Evolutionary conservation across 148 eudicot species (phyloP), one percentile per base, ranked within the genome.

Genomic region (Selenicereus undatus): DNA sequence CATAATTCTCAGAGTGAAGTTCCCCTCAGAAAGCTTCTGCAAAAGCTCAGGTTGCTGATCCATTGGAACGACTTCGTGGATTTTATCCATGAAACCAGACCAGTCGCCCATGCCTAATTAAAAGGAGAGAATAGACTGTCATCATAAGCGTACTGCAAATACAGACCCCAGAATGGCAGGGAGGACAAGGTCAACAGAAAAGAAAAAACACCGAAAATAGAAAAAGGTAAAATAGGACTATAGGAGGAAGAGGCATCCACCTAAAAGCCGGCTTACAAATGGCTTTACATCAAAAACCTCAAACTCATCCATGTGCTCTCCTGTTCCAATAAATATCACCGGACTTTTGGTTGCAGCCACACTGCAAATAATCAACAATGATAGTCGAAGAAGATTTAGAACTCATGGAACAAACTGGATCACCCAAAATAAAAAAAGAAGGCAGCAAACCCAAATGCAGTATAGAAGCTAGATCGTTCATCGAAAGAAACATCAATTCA

Each of bases 301-400:
- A 86, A 93, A 96, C 83, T 96, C 99, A 83, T 96, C 99, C 99
- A 96, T 96, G 80, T 96, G 99, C 83, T 96, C 99, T 84, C 99
- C 99, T 42, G 99, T 96, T 80, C 99, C 99, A 79, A 96, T 96
- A 79, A 96, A 96, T 78, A 94, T 96, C 81, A 96, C 95, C 42
- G 99, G 99, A 86, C 98, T 93, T 87, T 96, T 96, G 76, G 99
- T 96, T 68, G 99, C 99, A 17, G 99, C 97, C 86, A 96, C 99
- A 80, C 99, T 96, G 91, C 82, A 89, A 5, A 73, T 18, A 60
- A 58, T 39, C 16, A 74, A n/a, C 54, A 74, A 39, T 36, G 24
- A 42, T 7, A 66, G 35, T 27, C 26, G 35, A 66, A 64, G 27
- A n/a, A 64, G 29, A 22, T 64, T 64, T 17, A 64, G 68, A 64